Evolutionary conservation across 192 early-diverging fungal genomes (phyloP), one percentile per base, ranked within the genome.

Genomic region (Linnemannia elongata): DNA sequence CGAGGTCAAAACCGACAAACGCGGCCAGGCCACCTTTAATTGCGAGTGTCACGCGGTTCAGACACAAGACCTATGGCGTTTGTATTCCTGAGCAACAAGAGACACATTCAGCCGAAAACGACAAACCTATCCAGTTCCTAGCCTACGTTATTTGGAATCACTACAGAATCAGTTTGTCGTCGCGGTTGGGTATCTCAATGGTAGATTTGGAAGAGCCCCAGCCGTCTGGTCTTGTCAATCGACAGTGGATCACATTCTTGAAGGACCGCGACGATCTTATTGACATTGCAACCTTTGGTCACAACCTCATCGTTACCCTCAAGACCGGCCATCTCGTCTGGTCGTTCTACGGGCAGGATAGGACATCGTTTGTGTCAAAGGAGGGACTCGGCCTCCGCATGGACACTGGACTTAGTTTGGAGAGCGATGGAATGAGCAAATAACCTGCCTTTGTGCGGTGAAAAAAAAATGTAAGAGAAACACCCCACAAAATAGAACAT

Each of bases 141-240:
- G 79, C 85, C 2, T 87, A 76, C 44, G 76, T 87, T 27, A 69
- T 81, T 5, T 87, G 85, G 85, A 81, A 81, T 35, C 85, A 76
- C n/a, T 87, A 74, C 24, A 45, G 66, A 20, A 87, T 87, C 9
- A 47, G 27, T 5, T n/a, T 87, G 60, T 81, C 85, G 0, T 30
- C 70, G 13, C 44, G 35, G 6, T 33, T 75, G 10, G 85, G 85
- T 1, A 30, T 87, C 0, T 18, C 42, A 22, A 78, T 87, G 35
- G 30, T 81, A 24, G 76, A 81, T 27, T 39, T 87, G 79, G 79
- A 81, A 47, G 79, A 77, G 42, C 30, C 15, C 0, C 54, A 52
- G n/a, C n/a, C n/a, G 33, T 75, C 35, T 24, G 36, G 22, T 13
- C 44, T 44, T 18, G 9, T 13, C 9, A 69, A 71, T 18, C 36